phyloP scores from a whole-genome alignment of 2,329 filamentous ascomycete genomes.

The Fusarium praegraminearum region DNA sequence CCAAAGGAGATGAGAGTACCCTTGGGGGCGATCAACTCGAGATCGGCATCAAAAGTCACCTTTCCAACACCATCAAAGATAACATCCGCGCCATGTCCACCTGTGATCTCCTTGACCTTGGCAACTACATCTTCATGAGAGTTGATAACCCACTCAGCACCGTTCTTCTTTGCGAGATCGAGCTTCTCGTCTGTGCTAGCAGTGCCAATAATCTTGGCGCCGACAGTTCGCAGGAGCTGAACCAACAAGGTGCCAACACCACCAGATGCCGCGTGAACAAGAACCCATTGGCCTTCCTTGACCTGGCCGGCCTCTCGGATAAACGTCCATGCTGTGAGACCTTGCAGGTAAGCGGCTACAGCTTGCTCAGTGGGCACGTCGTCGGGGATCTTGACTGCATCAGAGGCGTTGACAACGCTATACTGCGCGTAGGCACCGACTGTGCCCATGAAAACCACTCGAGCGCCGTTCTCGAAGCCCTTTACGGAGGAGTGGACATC shows the following conservation, averaged over 20 bases:
- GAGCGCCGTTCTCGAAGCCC: slow-evolving; percentile 73
- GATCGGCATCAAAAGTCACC: slow-evolving; percentile 81
- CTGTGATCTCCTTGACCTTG: slow-evolving; percentile 76
- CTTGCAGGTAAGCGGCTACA: slow-evolving; percentile 80
- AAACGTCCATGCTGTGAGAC: slow-evolving; percentile 83
- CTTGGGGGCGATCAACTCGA: slow-evolving; percentile 81
- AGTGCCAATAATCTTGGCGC: slow-evolving; percentile 83
- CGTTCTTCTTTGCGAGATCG: slow-evolving; percentile 74
- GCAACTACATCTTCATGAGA: slow-evolving; percentile 71
- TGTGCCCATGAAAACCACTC: slow-evolving; percentile 75
- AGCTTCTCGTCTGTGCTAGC: slow-evolving; percentile 80
- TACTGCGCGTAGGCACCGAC: slow-evolving; percentile 67
- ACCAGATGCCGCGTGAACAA: slow-evolving; percentile 88
- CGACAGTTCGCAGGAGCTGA: slow-evolving; percentile 78
- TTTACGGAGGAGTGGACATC: slow-evolving; percentile 66
- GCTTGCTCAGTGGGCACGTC: slow-evolving; percentile 71
- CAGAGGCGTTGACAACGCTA: slow-evolving; percentile 63
- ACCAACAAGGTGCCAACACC: slow-evolving; percentile 82
- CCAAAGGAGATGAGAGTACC: slow-evolving; percentile 84
- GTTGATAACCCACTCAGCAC: slow-evolving; percentile 78
- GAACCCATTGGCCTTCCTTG: slow-evolving; percentile 80
- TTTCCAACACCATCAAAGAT: slow-evolving; percentile 91
- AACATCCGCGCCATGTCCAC: slow-evolving; percentile 76
- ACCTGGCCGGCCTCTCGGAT: slow-evolving; percentile 82
- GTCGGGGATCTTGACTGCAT: slow-evolving; percentile 73